These are phyloP conservation scores for Annona cherimola DNA, from an alignment of 164 flowering plant genomes.

Conservation along the genomic window DNA sequence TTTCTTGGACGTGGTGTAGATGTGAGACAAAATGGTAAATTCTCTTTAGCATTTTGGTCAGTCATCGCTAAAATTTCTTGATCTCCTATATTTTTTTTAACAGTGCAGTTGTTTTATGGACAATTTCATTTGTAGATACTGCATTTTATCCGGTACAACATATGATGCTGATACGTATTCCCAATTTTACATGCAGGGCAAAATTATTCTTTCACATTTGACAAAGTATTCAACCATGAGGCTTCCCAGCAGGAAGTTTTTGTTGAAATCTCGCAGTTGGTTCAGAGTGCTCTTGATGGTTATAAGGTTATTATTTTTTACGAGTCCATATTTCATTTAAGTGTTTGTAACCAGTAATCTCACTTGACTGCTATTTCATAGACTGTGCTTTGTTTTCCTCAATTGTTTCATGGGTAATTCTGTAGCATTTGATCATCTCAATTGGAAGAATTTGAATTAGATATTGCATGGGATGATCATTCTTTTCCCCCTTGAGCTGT, in stretches of 20 bases:
- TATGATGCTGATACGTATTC: neutral
- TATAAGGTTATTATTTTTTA: constrained; percentile 58
- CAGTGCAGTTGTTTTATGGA: neutral
- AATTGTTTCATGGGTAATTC: too few species aligned
- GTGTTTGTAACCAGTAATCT: too few species aligned
- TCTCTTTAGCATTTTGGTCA: neutral
- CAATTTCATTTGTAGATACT: neutral
- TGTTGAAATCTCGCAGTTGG: constrained; percentile 94
- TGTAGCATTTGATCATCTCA: too few species aligned
- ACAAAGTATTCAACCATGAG: constrained; percentile 82
- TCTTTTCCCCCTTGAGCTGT: too few species aligned
- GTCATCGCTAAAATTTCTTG: neutral
- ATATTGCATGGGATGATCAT: too few species aligned
- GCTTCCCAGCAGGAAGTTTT: constrained; percentile 90
- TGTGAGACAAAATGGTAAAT: constrained; percentile 65
- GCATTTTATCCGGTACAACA: neutral
- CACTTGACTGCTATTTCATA: too few species aligned
- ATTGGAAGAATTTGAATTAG: too few species aligned
- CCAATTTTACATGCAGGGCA: constrained; percentile 46
- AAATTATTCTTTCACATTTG: constrained; percentile 79
- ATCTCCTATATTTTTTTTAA: neutral
- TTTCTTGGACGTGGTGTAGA: constrained; percentile 76
- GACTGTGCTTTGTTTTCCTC: too few species aligned
- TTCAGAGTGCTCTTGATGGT: constrained; percentile 98
- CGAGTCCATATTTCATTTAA: too few species aligned